Evolutionary conservation across 1,284 basidiomycete species (phyloP).

Genomic region (Hortiboletus rubellus): DNA sequence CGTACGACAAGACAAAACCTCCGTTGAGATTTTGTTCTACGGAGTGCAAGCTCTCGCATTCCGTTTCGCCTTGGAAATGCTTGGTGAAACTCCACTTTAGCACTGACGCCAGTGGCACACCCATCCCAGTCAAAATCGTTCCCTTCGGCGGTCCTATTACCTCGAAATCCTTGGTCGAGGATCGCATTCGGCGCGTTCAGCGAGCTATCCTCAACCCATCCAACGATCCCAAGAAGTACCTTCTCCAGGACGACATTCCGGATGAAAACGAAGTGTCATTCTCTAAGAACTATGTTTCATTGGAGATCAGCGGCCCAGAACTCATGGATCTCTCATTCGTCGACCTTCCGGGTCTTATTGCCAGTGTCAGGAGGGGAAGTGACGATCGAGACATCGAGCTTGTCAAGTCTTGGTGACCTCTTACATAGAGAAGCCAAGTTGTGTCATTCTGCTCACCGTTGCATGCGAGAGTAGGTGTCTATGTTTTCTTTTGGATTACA

Average conservation of each 20-base stretch:
- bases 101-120: slow-evolving; percentile 46
- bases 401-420: slow-evolving; percentile 59
- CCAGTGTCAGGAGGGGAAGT: slow-evolving; percentile 52
- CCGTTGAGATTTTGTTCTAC: slow-evolving; percentile 63
- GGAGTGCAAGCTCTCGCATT: slow-evolving; percentile 59
- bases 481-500: background rate
- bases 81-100: slow-evolving; percentile 55
- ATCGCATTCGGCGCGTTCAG: slow-evolving; percentile 68
- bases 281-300: slow-evolving; percentile 61
- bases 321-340: slow-evolving; percentile 72
- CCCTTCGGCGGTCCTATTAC: slow-evolving; percentile 56
- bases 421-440: slow-evolving; percentile 64
- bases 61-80: slow-evolving; percentile 56
- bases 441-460: slow-evolving; percentile 68
- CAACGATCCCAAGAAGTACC: slow-evolving; percentile 36
- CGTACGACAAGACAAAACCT: slow-evolving; percentile 32
- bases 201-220: slow-evolving; percentile 68
- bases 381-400: slow-evolving; percentile 58
- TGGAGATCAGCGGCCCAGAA: slow-evolving; percentile 66
- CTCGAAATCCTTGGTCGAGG: slow-evolving; percentile 57
- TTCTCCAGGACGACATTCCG: slow-evolving; percentile 39
- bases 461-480: slow-evolving; percentile 62
- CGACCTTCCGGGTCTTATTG: slow-evolving; percentile 59
- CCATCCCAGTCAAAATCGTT: slow-evolving; percentile 41
- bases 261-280: slow-evolving; percentile 50